Percentiles rank a stretch among this genome's conserved stretches.
Evolutionary conservation across 1,284 basidiomycete genomes (phyloP).

Genomic region (Ustilago bromivora): DNA sequence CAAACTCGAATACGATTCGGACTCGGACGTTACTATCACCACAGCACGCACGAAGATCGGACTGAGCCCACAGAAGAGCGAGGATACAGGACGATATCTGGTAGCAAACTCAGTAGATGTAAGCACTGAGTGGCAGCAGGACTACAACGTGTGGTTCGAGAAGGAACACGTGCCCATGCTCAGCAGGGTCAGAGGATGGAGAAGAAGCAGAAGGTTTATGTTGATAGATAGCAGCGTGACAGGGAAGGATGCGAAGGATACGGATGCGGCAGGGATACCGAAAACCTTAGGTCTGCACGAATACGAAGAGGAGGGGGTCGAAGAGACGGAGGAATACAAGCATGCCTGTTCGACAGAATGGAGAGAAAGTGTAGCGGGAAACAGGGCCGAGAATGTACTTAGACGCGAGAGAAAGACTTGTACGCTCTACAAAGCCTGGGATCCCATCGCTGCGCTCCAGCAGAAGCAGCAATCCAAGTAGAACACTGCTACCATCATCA

Average conservation of each 20-base stretch:
- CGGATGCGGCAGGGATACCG: conserved; percentile 31
- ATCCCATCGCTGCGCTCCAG: conserved; percentile 43
- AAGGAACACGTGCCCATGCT: conserved; percentile 53
- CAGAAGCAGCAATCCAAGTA: neutral
- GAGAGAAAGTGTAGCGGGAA: conserved; percentile 39
- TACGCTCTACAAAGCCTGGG: conserved; percentile 55
- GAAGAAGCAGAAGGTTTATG: conserved; percentile 51
- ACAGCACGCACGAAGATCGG: conserved; percentile 6
- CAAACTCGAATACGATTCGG: conserved; percentile 56
- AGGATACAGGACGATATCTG: conserved; percentile 27
- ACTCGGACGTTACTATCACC: conserved; percentile 15
- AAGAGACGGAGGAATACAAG: conserved; percentile 43
- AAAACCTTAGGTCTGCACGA: conserved; percentile 51
- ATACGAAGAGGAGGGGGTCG: conserved; percentile 24
- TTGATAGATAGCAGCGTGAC: conserved; percentile 55
- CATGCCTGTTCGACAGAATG: conserved; percentile 39
- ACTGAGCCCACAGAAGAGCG: conserved; percentile 19
- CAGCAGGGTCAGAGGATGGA: conserved; percentile 57
- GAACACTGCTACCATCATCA: too few relatives aligned
- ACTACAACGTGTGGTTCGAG: conserved; percentile 59
- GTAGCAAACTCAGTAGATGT: conserved; percentile 55
- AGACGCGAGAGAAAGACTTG: conserved; percentile 55
- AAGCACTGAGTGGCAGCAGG: conserved; percentile 4
- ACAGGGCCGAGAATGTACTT: conserved; percentile 18
- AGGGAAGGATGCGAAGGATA: conserved; percentile 24